Evolutionary conservation across 306 rosid genomes (phyloP).

Genomic region (Sicyos baderoa): DNA sequence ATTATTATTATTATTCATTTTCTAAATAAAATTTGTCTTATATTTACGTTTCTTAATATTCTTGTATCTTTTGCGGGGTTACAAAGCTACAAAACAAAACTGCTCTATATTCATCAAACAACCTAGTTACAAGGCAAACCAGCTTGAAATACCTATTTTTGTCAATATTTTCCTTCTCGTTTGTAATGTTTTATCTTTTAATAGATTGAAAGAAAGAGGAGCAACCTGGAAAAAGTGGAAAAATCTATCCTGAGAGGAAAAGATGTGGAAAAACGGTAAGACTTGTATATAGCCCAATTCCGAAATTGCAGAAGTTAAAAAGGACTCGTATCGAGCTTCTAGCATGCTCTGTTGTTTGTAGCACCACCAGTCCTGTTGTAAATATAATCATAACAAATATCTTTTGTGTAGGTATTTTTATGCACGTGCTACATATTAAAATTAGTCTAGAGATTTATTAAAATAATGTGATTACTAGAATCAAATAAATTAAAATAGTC

Average conservation of each 20-base stretch:
- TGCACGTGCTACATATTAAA: neutral
- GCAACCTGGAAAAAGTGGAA: constrained; percentile 49
- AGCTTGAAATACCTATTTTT: neutral
- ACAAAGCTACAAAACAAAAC: neutral
- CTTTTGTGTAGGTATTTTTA: neutral
- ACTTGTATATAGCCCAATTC: neutral
- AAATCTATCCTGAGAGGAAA: constrained; percentile 46
- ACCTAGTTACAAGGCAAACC: neutral
- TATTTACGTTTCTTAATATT: neutral
- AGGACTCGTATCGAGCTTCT: neutral
- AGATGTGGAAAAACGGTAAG: constrained; percentile 50
- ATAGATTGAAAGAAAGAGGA: constrained; percentile 61
- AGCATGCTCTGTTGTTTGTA: neutral
- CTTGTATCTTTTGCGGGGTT: neutral
- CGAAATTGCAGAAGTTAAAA: neutral
- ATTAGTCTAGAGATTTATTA: neutral
- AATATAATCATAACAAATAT: neutral
- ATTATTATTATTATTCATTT: neutral
- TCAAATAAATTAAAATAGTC: neutral
- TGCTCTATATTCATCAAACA: neutral
- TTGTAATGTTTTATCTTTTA: constrained; percentile 19
- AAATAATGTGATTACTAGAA: neutral
- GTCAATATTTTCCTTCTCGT: constrained; percentile 23
- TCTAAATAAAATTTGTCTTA: constrained; percentile 20
- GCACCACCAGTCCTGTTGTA: neutral